These are phyloP conservation scores for Sarcomyxa edulis DNA, from an alignment of 768 basidiomycete species.

Conservation along the genomic window DNA sequence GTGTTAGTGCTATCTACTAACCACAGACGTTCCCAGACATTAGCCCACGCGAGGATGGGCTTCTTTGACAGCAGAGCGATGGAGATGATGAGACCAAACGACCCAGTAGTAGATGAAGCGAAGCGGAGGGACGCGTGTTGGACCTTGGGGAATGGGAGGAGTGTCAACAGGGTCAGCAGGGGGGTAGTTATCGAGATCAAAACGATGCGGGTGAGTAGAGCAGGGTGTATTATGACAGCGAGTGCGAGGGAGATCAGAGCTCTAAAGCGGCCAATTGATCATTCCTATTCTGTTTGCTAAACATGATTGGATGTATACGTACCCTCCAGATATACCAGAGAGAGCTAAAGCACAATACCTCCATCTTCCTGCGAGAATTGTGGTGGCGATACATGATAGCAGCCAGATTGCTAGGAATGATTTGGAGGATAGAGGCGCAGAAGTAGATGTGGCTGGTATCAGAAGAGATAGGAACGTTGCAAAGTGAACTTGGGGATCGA, in stretches of 20 bases:
- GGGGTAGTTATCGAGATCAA: constrained; percentile 28
- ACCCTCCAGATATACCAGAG: constrained; percentile 53
- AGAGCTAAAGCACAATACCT: constrained; percentile 43
- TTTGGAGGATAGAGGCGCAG: constrained; percentile 34
- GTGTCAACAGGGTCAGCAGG: constrained; percentile 27
- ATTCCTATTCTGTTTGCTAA: too few species aligned
- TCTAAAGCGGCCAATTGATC: constrained; percentile 27
- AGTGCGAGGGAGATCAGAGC: constrained; percentile 42
- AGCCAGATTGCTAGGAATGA: constrained; percentile 61
- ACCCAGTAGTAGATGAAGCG: constrained; percentile 46
- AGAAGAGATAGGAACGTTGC: constrained; percentile 57
- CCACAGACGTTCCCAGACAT: constrained; percentile 62
- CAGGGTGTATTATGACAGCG: constrained; percentile 50
- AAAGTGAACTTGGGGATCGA: constrained; percentile 60
- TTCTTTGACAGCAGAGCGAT: constrained; percentile 50
- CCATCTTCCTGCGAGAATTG: constrained; percentile 51
- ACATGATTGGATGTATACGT: constrained; percentile 8
- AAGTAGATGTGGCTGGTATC: constrained; percentile 44
- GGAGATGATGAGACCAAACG: constrained; percentile 49
- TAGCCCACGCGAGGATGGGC: constrained; percentile 48
- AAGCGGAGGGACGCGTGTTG: constrained; percentile 47
- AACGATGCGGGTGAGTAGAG: constrained; percentile 42
- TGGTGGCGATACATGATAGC: constrained; percentile 41
- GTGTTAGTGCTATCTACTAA: constrained; percentile 31
- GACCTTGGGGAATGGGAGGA: constrained; percentile 32